Evolutionary conservation across 768 basidiomycete species (phyloP).

Genomic region (Xerocomus potaroensis): DNA sequence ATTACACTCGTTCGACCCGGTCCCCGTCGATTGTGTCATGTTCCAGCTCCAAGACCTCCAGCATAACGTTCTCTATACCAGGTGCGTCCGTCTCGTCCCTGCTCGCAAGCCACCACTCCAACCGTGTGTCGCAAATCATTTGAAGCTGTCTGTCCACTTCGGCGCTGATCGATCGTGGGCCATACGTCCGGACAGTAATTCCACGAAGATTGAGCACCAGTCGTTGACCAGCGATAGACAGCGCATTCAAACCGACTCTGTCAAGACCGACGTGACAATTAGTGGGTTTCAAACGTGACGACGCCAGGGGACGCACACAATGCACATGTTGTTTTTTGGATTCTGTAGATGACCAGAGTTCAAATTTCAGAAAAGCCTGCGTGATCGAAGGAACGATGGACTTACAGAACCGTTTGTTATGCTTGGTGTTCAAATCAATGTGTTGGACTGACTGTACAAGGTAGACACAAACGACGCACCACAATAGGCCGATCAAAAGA

Average conservation of each 20-base stretch:
- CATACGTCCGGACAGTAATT: constrained; percentile 8
- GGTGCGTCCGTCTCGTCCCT: too few species aligned
- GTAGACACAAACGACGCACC: constrained; percentile 1
- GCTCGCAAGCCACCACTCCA: too few species aligned
- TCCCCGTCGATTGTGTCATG: too few species aligned
- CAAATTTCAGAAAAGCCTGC: too few species aligned
- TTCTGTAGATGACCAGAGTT: too few species aligned
- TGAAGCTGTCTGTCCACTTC: constrained; percentile 19
- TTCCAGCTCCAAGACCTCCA: too few species aligned
- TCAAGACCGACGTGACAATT: too few species aligned
- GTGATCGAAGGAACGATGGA: not conserved
- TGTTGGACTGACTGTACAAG: not conserved
- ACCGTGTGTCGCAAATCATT: too few species aligned
- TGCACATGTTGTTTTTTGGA: not conserved
- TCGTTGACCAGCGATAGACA: constrained; percentile 20
- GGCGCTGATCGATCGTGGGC: constrained; percentile 4
- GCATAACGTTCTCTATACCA: too few species aligned
- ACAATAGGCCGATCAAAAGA: not conserved
- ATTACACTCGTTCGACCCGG: too few species aligned
- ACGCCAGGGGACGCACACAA: not conserved
- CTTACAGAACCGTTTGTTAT: not conserved
- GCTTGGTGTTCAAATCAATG: too few species aligned
- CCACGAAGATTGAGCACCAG: constrained; percentile 15
- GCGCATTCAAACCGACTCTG: constrained; percentile 10
- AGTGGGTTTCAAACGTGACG: too few species aligned